Evolutionary conservation across 2,329 filamentous ascomycete species (phyloP), one percentile per base, ranked within the genome.

Genomic region (Ciborinia camelliae): DNA sequence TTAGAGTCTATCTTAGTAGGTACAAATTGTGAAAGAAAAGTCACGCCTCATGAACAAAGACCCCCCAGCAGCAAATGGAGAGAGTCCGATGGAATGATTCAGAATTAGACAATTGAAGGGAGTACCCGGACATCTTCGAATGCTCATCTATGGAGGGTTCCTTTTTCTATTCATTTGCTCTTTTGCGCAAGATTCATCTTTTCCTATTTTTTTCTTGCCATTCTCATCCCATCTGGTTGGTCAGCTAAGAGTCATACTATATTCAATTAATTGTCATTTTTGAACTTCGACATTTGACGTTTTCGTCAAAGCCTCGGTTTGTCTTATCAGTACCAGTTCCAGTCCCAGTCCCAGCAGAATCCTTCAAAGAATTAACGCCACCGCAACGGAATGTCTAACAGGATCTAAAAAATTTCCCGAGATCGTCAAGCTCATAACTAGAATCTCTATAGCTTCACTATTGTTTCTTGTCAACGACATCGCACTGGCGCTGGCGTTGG

Each of bases 31-130:
- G 55, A 59, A 59, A 59, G 55, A 47, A 35, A 47, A 39, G 14
- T 59, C 41, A 48, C n/a, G 55, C 41, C 30, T 26, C n/a, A 20
- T 9, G 15, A 26, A 59, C 55, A 59, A 59, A 59, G 55, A 59
- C 28, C 14, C 4, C 1, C 26, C 14, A 37, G 2, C 30, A 47
- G 43, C 41, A 35, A 45, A 59, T 59, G 30, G 41, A 10, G 30
- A 35, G 43, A 4, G n/a, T 15, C 43, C 10, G 10, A 45, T 23
- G 2, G 41, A 35, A 59, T 35, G 8, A n/a, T 23, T 45, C 20
- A 23, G 8, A 48, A 26, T 59, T 28, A 35, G 14, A 47, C 2
- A 18, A 48, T 47, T 26, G n/a, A 7, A 14, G n/a, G 15, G 47
- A 59, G 14, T 20, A 26, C n/a, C n/a, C n/a, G n/a, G n/a, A n/a